Conservation (phyloP, 2,329 filamentous ascomycete genomes). For the Rhinocladiella similis region DNA sequence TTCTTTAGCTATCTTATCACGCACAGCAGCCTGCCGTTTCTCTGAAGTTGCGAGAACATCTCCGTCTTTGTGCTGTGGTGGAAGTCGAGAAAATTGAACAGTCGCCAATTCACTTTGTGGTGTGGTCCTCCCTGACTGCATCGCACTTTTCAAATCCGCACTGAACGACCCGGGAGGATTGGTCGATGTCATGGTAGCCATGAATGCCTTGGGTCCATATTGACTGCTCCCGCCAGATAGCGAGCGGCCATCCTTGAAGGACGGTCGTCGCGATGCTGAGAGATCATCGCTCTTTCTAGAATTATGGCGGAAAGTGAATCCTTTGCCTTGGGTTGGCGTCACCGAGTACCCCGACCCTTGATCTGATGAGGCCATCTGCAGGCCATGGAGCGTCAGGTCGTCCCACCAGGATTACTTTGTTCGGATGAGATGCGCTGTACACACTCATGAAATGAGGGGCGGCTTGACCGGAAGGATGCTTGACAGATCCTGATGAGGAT, state of each 20-base stretch:
- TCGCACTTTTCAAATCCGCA: slow-evolving; percentile 75
- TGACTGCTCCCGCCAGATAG: slow-evolving; percentile 59
- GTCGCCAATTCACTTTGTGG: slow-evolving; percentile 32
- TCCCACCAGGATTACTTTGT: slow-evolving; percentile 7
- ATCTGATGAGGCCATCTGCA: slow-evolving; percentile 29
- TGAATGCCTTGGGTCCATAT: slow-evolving; percentile 64
- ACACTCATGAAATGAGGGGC: slow-evolving; percentile 8
- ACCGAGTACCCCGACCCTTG: slow-evolving; percentile 32
- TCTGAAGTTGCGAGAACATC: slow-evolving; percentile 64
- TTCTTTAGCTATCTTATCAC: slow-evolving; percentile 88
- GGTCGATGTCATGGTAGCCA: slow-evolving; percentile 57
- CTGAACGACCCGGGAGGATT: slow-evolving; percentile 81
- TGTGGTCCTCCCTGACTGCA: slow-evolving; percentile 62
- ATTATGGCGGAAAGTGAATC: slow-evolving; percentile 24
- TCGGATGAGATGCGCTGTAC: neutral
- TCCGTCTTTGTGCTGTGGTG: slow-evolving; percentile 53
- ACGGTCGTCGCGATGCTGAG: slow-evolving; percentile 31
- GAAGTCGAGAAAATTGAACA: slow-evolving; percentile 14
- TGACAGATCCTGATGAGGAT: too few species aligned
- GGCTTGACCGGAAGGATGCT: slow-evolving; percentile 2
- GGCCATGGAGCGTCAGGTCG: slow-evolving; percentile 26
- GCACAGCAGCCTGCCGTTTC: slow-evolving; percentile 71
- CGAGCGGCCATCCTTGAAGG: slow-evolving; percentile 56
- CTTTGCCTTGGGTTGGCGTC: slow-evolving; percentile 33
- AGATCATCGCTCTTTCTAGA: slow-evolving; percentile 38